A percentile compares a stretch with the other conserved stretches of the same genome.
These are phyloP conservation scores for Nannizziopsis barbatae DNA, from an alignment of 2,329 filamentous ascomycete species.

Conservation along the genomic window DNA sequence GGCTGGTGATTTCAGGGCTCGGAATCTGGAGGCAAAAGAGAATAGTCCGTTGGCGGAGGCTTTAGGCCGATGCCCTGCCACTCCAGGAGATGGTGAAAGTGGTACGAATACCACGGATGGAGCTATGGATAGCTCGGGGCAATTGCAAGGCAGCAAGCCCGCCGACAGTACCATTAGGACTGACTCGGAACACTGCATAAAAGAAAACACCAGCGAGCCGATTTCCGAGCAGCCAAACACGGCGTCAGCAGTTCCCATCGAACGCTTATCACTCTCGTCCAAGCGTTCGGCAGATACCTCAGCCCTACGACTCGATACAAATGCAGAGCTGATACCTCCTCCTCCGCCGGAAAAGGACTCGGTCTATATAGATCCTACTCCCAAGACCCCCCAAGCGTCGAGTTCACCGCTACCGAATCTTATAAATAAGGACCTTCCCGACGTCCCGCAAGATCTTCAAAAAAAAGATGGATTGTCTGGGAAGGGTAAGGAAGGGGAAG, in stretches of 20 bases:
- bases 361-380: conserved; percentile 41
- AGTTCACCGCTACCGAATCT: conserved; percentile 30
- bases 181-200: background rate
- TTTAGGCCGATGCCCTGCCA: background rate
- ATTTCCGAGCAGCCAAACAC: background rate
- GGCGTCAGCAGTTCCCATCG: background rate
- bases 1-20: background rate
- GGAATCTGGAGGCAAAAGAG: background rate
- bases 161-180: background rate
- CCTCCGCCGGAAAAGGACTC: conserved; percentile 43
- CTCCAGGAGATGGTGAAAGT: conserved; percentile 8
- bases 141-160: background rate
- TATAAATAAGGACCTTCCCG: conserved; percentile 32
- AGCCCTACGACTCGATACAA: conserved; percentile 7
- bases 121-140: conserved; percentile 4
- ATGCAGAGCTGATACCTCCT: conserved; percentile 27
- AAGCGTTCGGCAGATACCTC: conserved; percentile 1
- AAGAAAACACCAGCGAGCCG: background rate
- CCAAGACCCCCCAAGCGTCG: conserved; percentile 35
- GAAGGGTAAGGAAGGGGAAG: conserved; percentile 43
- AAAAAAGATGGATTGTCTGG: conserved; percentile 12
- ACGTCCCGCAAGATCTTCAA: conserved; percentile 23
- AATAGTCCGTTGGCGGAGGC: background rate
- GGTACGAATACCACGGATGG: background rate
- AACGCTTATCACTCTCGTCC: conserved; percentile 9